Conservation (phyloP, 2,329 filamentous ascomycete genomes). For the Orbilia blumenaviensis region DNA sequence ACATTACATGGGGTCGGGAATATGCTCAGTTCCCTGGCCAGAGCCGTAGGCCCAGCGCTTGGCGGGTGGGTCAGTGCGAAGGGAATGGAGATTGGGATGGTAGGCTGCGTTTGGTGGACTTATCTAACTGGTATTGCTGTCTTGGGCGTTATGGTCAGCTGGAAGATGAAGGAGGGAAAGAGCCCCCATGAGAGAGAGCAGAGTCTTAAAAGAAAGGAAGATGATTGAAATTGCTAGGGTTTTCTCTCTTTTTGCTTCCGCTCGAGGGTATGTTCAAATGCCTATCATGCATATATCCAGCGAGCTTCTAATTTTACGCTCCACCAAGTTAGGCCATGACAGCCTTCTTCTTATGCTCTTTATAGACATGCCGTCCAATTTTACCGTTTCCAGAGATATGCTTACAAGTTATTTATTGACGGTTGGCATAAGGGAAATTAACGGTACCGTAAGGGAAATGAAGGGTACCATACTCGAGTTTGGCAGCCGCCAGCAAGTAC, state of each 20-base stretch:
- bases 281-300: too few species aligned
- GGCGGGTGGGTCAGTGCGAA: constrained; percentile 66
- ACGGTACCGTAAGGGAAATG: too few species aligned
- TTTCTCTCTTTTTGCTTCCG: neutral
- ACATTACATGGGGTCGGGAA: constrained; percentile 68
- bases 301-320: too few species aligned
- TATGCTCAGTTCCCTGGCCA: constrained; percentile 64
- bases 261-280: neutral
- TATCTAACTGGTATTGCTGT: constrained; percentile 45
- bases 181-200: constrained; percentile 39
- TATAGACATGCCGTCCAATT: too few species aligned
- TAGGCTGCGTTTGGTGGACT: constrained; percentile 60
- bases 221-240: constrained; percentile 22
- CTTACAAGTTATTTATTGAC: too few species aligned
- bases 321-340: too few species aligned
- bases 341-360: too few species aligned
- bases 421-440: too few species aligned
- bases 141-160: constrained; percentile 29
- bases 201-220: constrained; percentile 28
- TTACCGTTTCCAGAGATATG: too few species aligned
- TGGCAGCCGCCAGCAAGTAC: too few species aligned
- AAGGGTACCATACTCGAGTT: too few species aligned
- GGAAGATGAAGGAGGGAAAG: constrained; percentile 48
- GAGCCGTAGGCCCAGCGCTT: constrained; percentile 66
- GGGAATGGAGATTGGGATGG: constrained; percentile 64